Base-by-base conservation (phyloP, 2,329 filamentous ascomycete species). In the Fusarium anguioides region DNA sequence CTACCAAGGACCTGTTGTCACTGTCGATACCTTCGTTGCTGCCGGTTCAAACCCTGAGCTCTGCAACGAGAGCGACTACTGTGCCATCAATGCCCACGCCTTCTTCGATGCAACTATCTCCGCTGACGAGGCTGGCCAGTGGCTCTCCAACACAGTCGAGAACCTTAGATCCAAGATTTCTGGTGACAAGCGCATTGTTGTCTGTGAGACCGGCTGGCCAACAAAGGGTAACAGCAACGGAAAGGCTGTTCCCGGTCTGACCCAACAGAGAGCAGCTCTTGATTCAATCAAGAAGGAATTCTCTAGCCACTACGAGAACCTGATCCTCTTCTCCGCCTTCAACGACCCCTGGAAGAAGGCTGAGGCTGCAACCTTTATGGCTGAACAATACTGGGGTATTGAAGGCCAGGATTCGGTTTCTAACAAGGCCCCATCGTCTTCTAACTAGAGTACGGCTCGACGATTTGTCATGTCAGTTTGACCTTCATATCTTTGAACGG, bases 191-290 rank as follows among this genome's bases (percentile, higher is more conserved):
- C 83, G 84, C 42, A 84, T 91, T 29, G 82, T 95, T 35, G 88
- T 96, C 69, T 93, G 92, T 3, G 94, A 97, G 81, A 90, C 90
- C 5, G 94, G 94, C 48, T 97, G 93, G 93, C 93, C 93, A 39
- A 88, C 86, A 75, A 77, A 86, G 68, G 93, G 93, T 18, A 69
- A 81, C 14, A 61, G 83, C 50, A 94, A 96, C 75, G 87, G 87
- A 4, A 73, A 75, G 18, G 92, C 92, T n/a, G 81, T 94, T 3
- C 91, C 93, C 0, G 87, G 88, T 14, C 72, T 80, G n/a, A 79
- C 82, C 12, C 88, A 94, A 68, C 93, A 97, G 77, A 75, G 81
- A 12, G 75, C 77, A 21, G 93, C 93, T 12, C 77, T 97, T 33
- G 76, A 80, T 8, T 89, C 89, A 23, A 86, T 97, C 72, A 87